Evolutionary conservation across 2,329 filamentous ascomycete genomes (phyloP).

Genomic region (Xylaria hypoxylon): DNA sequence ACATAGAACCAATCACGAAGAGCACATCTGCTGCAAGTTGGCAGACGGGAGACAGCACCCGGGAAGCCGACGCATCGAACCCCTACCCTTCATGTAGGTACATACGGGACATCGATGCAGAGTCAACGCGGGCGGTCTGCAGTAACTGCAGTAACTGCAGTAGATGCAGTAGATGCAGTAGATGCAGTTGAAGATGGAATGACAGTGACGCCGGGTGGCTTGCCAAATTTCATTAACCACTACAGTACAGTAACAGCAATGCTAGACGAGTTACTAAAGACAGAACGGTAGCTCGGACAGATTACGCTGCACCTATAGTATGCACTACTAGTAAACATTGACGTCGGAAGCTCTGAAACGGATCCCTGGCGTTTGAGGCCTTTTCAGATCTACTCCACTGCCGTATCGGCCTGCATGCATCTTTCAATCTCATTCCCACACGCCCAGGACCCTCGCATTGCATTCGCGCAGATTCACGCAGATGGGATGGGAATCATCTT

Average conservation of each 20-base stretch:
- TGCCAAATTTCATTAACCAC: slow-evolving; percentile 10
- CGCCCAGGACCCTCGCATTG: slow-evolving; percentile 25
- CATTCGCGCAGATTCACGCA: slow-evolving; percentile 23
- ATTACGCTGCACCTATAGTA: too few species aligned
- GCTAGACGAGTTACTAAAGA: slow-evolving; percentile 12
- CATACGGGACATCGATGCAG: neutral
- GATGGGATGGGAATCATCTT: slow-evolving; percentile 16
- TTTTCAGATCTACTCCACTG: slow-evolving; percentile 5
- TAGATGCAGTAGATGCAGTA: too few species aligned
- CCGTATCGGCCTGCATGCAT: slow-evolving; percentile 38
- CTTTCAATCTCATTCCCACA: slow-evolving; percentile 38
- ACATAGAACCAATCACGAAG: slow-evolving; percentile 44
- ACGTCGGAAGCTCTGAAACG: slow-evolving; percentile 33
- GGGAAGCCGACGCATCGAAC: slow-evolving; percentile 44
- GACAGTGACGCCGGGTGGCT: slow-evolving; percentile 10
- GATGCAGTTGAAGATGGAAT: slow-evolving; percentile 14
- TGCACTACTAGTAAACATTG: slow-evolving; percentile 41
- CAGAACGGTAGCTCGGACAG: slow-evolving; percentile 1
- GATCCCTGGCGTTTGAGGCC: slow-evolving; percentile 24
- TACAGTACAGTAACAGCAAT: neutral
- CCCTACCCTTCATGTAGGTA: slow-evolving; percentile 40
- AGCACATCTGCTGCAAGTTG: slow-evolving; percentile 25
- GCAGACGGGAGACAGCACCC: slow-evolving; percentile 35
- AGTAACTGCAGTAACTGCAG: slow-evolving; percentile 2
- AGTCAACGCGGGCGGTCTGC: slow-evolving; percentile 3